These are phyloP conservation scores for Torulaspora indica DNA, from an alignment of 805 yeast species.

Conservation along the genomic window DNA sequence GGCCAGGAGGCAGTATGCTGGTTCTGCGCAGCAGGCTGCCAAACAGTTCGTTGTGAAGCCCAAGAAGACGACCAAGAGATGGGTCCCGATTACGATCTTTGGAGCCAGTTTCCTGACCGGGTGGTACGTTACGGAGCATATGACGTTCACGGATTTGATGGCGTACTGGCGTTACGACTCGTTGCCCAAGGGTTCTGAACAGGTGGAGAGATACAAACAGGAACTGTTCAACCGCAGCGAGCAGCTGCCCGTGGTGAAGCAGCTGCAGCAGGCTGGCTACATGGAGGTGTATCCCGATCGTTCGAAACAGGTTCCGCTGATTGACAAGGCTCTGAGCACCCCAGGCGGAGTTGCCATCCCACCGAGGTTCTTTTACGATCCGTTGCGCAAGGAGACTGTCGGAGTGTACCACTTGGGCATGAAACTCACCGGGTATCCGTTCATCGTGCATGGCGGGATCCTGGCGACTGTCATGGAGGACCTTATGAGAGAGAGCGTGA, in stretches of 20 bases:
- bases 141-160: conserved; percentile 35
- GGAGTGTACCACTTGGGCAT: conserved; percentile 74
- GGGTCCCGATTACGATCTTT: conserved; percentile 30
- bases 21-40: conserved; percentile 3
- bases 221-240: conserved; percentile 46
- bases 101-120: conserved; percentile 32
- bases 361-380: conserved; percentile 63
- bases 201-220: conserved; percentile 30
- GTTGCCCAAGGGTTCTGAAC: conserved; percentile 29
- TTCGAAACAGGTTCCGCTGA: conserved; percentile 46
- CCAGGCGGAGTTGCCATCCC: conserved; percentile 79
- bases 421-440: conserved; percentile 79
- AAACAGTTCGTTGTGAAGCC: conserved; percentile 16
- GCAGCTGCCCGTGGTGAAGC: conserved; percentile 47
- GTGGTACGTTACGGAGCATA: conserved; percentile 33
- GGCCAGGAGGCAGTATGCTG: conserved; percentile 8
- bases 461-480: conserved; percentile 78
- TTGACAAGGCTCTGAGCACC: conserved; percentile 47
- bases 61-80: conserved; percentile 12
- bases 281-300: conserved; percentile 35
- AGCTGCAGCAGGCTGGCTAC: conserved; percentile 40
- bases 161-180: conserved; percentile 35
- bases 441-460: conserved; percentile 84
- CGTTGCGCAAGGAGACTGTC: conserved; percentile 52
- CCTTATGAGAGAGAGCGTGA: conserved; percentile 53